These are phyloP conservation scores for Glycine soja DNA, from an alignment of 306 rosid genomes.

Conservation along the genomic window DNA sequence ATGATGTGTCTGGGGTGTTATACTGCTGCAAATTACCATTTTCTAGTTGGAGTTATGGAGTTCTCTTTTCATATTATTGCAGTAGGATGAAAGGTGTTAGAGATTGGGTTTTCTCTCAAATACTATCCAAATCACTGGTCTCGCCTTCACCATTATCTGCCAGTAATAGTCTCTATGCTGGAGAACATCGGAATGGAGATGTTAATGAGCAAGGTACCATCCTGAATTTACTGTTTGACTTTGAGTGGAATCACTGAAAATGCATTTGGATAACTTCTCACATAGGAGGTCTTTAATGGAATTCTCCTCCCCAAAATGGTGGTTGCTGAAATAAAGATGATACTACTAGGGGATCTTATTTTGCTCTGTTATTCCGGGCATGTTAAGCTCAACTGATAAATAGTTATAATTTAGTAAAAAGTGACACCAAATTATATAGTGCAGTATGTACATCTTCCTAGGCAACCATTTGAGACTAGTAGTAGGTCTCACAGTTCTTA, in stretches of 20 bases:
- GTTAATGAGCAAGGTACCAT: slow-evolving; percentile 71
- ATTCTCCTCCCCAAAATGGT: no score
- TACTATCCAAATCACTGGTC: slow-evolving; percentile 76
- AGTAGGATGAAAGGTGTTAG: slow-evolving; percentile 80
- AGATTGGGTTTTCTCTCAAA: slow-evolving; percentile 86
- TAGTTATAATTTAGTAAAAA: no score
- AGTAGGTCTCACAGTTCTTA: no score
- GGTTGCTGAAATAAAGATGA: no score
- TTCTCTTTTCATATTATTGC: slow-evolving; percentile 49
- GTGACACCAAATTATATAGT: no score
- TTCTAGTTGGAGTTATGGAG: slow-evolving; percentile 12
- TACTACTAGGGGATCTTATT: no score
- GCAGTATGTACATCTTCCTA: no score
- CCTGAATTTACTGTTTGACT: not conserved
- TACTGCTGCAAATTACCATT: not conserved
- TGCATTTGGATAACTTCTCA: not conserved
- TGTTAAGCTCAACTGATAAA: no score
- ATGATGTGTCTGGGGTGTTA: no score
- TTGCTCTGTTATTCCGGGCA: no score
- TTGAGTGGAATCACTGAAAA: slow-evolving; percentile 19
- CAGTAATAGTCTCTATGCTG: slow-evolving; percentile 59
- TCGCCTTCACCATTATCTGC: slow-evolving; percentile 69
- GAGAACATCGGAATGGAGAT: slow-evolving; percentile 51
- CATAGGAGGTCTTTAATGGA: no score
- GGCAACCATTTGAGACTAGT: no score